These are phyloP conservation scores for Paraglomus occultum DNA, from an alignment of 192 early-diverging fungal species.

Conservation along the genomic window DNA sequence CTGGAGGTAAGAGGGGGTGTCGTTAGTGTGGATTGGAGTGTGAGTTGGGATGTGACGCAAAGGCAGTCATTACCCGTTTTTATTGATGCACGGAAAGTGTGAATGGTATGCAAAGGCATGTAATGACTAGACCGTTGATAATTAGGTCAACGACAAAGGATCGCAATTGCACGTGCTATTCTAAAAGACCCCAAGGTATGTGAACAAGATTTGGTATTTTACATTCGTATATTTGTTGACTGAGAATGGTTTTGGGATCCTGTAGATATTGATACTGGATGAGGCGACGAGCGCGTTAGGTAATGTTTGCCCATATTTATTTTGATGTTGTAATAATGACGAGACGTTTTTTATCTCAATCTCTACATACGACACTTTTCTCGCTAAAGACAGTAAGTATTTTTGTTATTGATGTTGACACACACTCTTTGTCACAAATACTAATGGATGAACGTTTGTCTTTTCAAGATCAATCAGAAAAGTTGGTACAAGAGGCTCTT, in stretches of 20 bases:
- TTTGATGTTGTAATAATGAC: too few relatives aligned
- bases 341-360: too few relatives aligned
- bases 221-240: conserved; percentile 39
- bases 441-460: too few relatives aligned
- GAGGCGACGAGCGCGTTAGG: conserved; percentile 79
- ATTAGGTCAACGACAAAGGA: conserved; percentile 53
- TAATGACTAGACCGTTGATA: too few relatives aligned
- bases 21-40: conserved; percentile 87
- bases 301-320: conserved; percentile 31
- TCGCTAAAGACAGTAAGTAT: background rate
- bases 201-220: background rate
- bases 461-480: conserved; percentile 60
- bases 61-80: too few relatives aligned
- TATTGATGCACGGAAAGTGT: too few relatives aligned
- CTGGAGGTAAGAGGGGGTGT: conserved; percentile 83
- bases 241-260: too few relatives aligned
- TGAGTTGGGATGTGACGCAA: too few relatives aligned
- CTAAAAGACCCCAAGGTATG: conserved; percentile 53
- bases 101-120: conserved; percentile 31
- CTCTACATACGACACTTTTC: too few relatives aligned
- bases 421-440: conserved; percentile 8
- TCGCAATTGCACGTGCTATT: conserved; percentile 65
- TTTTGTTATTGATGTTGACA: background rate
- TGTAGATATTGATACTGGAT: conserved; percentile 61
- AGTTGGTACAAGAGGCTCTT: conserved; percentile 70